phyloP scores from a whole-genome alignment of 2,329 filamentous ascomycete genomes.

The Diaporthe sp. region DNA sequence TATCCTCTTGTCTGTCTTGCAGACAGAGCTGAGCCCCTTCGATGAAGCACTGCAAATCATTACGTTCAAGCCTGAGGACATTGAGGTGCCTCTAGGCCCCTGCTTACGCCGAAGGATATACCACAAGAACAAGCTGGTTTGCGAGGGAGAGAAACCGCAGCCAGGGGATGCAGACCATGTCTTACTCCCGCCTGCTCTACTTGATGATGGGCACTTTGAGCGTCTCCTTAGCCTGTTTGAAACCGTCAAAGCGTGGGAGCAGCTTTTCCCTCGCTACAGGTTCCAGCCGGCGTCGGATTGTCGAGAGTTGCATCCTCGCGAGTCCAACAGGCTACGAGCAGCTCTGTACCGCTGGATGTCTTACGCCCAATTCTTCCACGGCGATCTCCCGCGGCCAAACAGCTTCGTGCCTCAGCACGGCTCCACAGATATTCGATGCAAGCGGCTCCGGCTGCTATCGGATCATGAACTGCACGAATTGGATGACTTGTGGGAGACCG shows the following conservation, averaged over 20 bases:
- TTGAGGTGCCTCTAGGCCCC: slow-evolving; percentile 43
- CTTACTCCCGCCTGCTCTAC: slow-evolving; percentile 15
- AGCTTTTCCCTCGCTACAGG: slow-evolving; percentile 47
- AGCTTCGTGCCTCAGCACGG: slow-evolving; percentile 32
- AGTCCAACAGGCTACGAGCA: slow-evolving; percentile 58
- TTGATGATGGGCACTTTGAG: slow-evolving; percentile 42
- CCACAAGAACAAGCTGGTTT: slow-evolving; percentile 51
- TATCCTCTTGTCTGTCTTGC: slow-evolving; percentile 55
- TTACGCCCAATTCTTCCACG: slow-evolving; percentile 63
- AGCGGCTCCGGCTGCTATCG: slow-evolving; percentile 55
- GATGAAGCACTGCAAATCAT: slow-evolving; percentile 59
- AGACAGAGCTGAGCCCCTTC: slow-evolving; percentile 55
- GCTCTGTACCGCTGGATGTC: slow-evolving; percentile 66
- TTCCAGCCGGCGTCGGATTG: slow-evolving; percentile 57
- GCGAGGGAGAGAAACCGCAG: slow-evolving; percentile 15
- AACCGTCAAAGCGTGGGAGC: slow-evolving; percentile 52
- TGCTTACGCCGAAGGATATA: slow-evolving; percentile 53
- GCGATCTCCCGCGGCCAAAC: slow-evolving; percentile 47
- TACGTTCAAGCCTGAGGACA: slow-evolving; percentile 52
- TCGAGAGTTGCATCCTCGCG: slow-evolving; percentile 53
- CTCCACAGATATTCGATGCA: slow-evolving; percentile 50
- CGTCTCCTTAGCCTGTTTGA: slow-evolving; percentile 45
- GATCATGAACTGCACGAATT: slow-evolving; percentile 57
- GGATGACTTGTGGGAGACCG: slow-evolving; percentile 56
- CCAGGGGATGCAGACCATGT: not conserved